Evolutionary conservation across 2,329 filamentous ascomycete species (phyloP), one percentile per base, ranked within the genome.

Genomic region (Colletotrichum horii): DNA sequence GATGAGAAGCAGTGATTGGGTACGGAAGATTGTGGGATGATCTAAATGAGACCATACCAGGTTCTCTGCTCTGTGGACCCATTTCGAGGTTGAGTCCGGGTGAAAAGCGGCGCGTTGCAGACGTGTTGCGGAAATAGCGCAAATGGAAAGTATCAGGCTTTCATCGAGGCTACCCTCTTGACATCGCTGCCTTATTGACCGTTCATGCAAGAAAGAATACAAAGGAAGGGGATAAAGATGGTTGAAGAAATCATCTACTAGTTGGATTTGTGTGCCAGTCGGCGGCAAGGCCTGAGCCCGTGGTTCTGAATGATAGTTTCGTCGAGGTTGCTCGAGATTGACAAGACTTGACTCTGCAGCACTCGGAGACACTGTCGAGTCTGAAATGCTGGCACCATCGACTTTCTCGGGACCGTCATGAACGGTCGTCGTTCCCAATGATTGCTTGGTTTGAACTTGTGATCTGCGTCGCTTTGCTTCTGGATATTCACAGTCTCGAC

Each of bases 1-100:
- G 71, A 87, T 82, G 26, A 88, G 81, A 36, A 87, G 82, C 16
- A 88, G 81, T 14, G 87, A 85, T 74, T 88, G 87, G 61, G 77
- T 79, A 9, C 70, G 77, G 7, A 77, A 69, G 24, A 81, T 76
- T 3, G 78, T 78, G 3, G 80, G 79, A 9, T 75, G 72, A 70
- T 79, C 78, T 26, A 58, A 28, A 11, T 58, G 55, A 58, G 55
- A 58, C 55, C 55, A 58, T 58, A 28, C n/a, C 16, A 26, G 55
- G 55, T 28, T 16, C 14, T 58, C 14, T n/a, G 55, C 55, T 15
- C 16, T 28, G 15, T 6, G 55, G 19, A 58, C 15, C 55, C 55
- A 58, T 9, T 19, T 7, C 2, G 55, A 58, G 55, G 55, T 58
- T 24, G 26, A 58, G 1, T 58, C 8, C 28, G 55, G 55, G 24